A percentile compares a stretch with the other conserved stretches of the same genome.
Evolutionary conservation across 441 rosid species (phyloP).

Genomic region (Erysimum cheiri): DNA sequence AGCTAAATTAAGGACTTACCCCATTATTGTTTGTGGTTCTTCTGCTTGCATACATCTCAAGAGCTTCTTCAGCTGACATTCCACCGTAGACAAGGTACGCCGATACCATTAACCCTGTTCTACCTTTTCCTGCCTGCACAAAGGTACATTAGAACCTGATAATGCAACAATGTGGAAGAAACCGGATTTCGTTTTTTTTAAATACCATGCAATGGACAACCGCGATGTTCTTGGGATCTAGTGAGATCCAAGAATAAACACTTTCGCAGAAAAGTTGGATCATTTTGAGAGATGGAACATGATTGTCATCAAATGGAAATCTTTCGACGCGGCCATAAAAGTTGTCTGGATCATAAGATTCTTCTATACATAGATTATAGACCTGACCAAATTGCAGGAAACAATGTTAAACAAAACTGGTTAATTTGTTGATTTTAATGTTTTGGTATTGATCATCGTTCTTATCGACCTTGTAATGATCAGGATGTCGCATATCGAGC

Average conservation of each 20-base stretch:
- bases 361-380: conserved; percentile 84
- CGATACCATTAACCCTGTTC: conserved; percentile 90
- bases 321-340: conserved; percentile 82
- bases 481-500: conserved; percentile 76
- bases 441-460: neutral
- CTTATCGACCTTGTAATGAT: conserved; percentile 73
- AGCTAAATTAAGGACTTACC: conserved; percentile 51
- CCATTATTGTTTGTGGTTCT: conserved; percentile 92
- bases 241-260: conserved; percentile 77
- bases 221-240: conserved; percentile 72
- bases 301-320: conserved; percentile 90
- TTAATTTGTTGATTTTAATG: neutral
- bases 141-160: conserved; percentile 2
- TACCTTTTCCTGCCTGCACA: conserved; percentile 92
- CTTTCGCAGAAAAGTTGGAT: conserved; percentile 78
- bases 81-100: conserved; percentile 84
- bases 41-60: conserved; percentile 78
- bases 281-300: conserved; percentile 83
- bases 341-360: conserved; percentile 70
- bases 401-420: neutral
- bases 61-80: conserved; percentile 82
- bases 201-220: conserved; percentile 93
- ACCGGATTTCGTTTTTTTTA: neutral
- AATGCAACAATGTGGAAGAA: neutral
- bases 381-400: conserved; percentile 47